Base-by-base conservation (phyloP, 495 filamentous ascomycete genomes). In the Massariosphaeria phaeospora region DNA sequence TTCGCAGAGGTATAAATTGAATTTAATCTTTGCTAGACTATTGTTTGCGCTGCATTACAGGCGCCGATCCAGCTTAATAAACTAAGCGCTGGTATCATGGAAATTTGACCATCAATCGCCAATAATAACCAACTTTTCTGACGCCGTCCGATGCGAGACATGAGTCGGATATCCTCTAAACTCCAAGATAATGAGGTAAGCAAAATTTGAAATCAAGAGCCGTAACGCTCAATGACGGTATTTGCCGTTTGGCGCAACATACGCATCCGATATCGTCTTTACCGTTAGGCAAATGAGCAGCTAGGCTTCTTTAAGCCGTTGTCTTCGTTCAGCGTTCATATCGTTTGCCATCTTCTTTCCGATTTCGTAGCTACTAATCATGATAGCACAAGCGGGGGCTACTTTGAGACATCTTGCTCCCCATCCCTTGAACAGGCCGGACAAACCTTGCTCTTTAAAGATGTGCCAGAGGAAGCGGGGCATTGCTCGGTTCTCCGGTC, bases 321-420 rank as follows among this genome's bases (percentile, higher is more conserved):
- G 38, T 1, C 52, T 31, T 2, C 55, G 38, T 23, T 79, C 74
- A 65, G 91, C 84, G 62, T 98, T 96, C 48, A 88, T 82, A 18
- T 79, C 79, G 51, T 79, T 73, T 6, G 93, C 91, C 69, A 85
- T 84, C 67, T 84, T 84, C 79, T 98, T 98, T 10, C 94, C 90
- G 20, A 97, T 77, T 70, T 98, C 93, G 63, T 97, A 98, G 50
- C 82, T 94, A 51, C 88, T 95, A 57, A 98, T 98, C 93, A 98
- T 98, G 63, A 98, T 96, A n/a, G 94, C 93, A 70, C 93, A 97
- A 12, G 91, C 89, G 1, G 93, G 93, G 10, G 93, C 91, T 5
- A 97, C 91, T 64, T 97, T 97, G 39, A 98, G 72, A 57, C 89
- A 95, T 30, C 93, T 76, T 0, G 93, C 89, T 15, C 85, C 84